Conservation (phyloP, 2,329 filamentous ascomycete species). For the Aspergillus tamarii region DNA sequence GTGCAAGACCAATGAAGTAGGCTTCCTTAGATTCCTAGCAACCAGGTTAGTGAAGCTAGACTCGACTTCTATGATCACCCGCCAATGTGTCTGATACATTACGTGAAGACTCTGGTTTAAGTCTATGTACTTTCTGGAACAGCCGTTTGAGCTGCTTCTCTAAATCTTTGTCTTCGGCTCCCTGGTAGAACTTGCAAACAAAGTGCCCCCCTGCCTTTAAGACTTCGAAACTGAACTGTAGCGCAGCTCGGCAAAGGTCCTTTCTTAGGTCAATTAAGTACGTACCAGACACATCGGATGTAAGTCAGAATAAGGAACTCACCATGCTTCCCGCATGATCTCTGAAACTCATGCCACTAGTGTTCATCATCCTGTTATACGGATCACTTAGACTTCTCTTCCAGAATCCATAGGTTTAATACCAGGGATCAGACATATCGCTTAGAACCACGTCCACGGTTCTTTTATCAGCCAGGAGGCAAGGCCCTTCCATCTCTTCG, state of each 20-base stretch:
- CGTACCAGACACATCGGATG: constrained; percentile 4
- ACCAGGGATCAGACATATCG: constrained; percentile 99
- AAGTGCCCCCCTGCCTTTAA: constrained; percentile 84
- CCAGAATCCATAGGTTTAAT: constrained; percentile 75
- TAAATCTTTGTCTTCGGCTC: constrained; percentile 78
- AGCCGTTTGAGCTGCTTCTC: constrained; percentile 74
- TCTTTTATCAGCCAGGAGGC: constrained; percentile 42
- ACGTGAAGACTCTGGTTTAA: constrained; percentile 90
- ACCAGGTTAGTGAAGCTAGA: constrained; percentile 18
- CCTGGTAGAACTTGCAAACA: constrained; percentile 97
- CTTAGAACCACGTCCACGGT: constrained; percentile 91
- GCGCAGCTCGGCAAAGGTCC: constrained; percentile 87
- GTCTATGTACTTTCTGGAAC: constrained; percentile 78
- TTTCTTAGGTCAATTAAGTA: constrained; percentile 41
- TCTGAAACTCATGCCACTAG: constrained; percentile 80
- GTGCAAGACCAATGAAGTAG: constrained; percentile 78
- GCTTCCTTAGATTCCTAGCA: constrained; percentile 78
- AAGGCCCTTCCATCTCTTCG: constrained; percentile 4
- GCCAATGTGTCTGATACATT: constrained; percentile 57
- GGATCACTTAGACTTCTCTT: constrained; percentile 93
- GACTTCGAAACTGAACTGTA: constrained; percentile 83
- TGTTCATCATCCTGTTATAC: constrained; percentile 99
- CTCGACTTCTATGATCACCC: background rate
- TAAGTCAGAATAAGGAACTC: constrained; percentile 37
- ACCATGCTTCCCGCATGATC: constrained; percentile 97